Base-by-base conservation (phyloP, 371 early-diverging fungal species). In the Capillidium rhysosporum region DNA sequence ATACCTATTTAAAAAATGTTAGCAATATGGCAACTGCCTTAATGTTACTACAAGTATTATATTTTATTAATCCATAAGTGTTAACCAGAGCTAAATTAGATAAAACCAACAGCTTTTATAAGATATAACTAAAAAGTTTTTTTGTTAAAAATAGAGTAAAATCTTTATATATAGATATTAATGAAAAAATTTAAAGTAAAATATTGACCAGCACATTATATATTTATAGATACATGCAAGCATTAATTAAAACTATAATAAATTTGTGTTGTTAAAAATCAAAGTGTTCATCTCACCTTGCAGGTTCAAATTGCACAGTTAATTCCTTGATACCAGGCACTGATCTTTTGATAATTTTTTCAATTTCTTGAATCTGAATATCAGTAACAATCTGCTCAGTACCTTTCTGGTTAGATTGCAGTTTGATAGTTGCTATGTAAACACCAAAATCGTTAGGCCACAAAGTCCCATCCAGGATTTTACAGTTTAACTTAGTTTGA, bases 361-460 rank as follows among this genome's bases (percentile, higher is more conserved):
- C 48, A 21, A 51, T 23, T 8, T 39, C 25, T 23, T 29, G 21
- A 2, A 20, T 31, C 20, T 16, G 14, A 28, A 18, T n/a, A 8
- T 31, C 24, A n/a, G 34, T 43, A 43, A 18, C 43, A 7, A 18
- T 18, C 16, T 43, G 8, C 18, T 5, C 14, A 39, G 16, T 23
- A 16, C 9, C 4, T 4, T 16, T n/a, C 14, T 16, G 10, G 20
- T 20, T 16, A 16, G 28, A 28, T 20, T 40, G 21, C 1, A 53
- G 20, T 14, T 20, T 29, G 5, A 53, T 8, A 26, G 54, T 53
- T 5, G n/a, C 26, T 7, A 53, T 30, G 29, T 53, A 53, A 20
- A 23, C 14, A 14, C 40, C 54, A 29, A 40, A 40, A 30, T 53
- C 54, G 24, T 43, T 53, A 20, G 54, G 54, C 54, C 54, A 53